These are phyloP conservation scores for Neonectria faginata DNA, from an alignment of 2,329 filamentous ascomycete genomes.

Conservation along the genomic window DNA sequence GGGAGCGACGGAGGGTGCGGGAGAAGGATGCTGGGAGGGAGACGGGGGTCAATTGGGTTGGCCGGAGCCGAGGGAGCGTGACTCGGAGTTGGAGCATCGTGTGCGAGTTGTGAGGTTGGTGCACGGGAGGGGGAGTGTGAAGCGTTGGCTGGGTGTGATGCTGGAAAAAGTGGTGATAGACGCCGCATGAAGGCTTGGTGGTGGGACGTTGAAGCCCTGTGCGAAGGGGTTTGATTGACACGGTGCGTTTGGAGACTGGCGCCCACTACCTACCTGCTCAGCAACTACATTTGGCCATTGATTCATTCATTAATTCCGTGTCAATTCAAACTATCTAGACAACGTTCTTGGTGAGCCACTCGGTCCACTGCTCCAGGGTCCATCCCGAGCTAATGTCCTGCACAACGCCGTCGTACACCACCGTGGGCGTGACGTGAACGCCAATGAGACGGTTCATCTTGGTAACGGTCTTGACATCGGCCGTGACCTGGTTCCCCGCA, in stretches of 20 bases:
- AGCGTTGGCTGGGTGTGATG: constrained; percentile 1
- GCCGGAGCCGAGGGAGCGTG: constrained; percentile 34
- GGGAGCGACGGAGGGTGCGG: constrained; percentile 35
- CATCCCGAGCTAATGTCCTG: constrained; percentile 85
- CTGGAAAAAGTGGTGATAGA: constrained; percentile 25
- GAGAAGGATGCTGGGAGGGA: constrained; percentile 16
- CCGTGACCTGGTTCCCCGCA: constrained; percentile 82
- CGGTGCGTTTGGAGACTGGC: not conserved
- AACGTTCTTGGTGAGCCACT: constrained; percentile 76
- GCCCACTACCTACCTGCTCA: not conserved
- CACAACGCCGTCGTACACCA: constrained; percentile 87
- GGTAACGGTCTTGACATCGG: constrained; percentile 85
- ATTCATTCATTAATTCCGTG: not conserved
- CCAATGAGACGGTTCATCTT: constrained; percentile 84
- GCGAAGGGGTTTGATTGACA: constrained; percentile 1
- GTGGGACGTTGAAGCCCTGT: constrained; percentile 3
- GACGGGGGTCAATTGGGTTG: constrained; percentile 31
- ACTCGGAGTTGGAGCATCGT: constrained; percentile 41
- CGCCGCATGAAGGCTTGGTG: not conserved
- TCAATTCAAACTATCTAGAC: constrained; percentile 46
- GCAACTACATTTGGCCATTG: not conserved
- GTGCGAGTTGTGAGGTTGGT: constrained; percentile 6
- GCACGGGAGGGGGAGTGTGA: constrained; percentile 24
- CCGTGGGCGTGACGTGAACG: constrained; percentile 91
- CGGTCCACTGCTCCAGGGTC: constrained; percentile 83